Conservation (phyloP, 2,329 filamentous ascomycete species). For the Penicillium sp. region DNA sequence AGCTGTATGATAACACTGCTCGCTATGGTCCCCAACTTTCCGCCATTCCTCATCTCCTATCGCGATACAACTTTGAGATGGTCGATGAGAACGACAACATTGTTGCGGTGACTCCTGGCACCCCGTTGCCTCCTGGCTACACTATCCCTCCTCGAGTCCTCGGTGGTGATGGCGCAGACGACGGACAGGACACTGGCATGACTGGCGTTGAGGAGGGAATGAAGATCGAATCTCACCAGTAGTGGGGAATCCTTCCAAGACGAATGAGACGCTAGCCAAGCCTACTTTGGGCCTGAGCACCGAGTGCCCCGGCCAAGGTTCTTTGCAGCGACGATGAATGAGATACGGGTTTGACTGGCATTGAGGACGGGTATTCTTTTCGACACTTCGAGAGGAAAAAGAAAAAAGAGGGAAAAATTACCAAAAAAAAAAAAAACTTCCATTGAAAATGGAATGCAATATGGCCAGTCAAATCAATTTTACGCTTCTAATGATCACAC, state of each 20-base stretch:
- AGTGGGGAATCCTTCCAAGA: not conserved
- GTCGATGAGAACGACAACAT: conserved; percentile 89
- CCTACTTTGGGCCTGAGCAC: not conserved
- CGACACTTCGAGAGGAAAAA: not conserved
- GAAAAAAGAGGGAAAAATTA: not conserved
- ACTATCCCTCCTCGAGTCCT: conserved; percentile 64
- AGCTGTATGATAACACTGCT: conserved; percentile 95
- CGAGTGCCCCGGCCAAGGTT: not conserved
- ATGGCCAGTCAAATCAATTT: not conserved
- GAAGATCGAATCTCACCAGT: conserved; percentile 26
- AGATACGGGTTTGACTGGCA: not conserved
- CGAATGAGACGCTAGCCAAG: not conserved
- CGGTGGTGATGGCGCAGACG: conserved; percentile 35
- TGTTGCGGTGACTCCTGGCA: conserved; percentile 77
- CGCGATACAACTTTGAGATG: conserved; percentile 95
- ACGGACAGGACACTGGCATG: conserved; percentile 35
- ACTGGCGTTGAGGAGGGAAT: conserved; percentile 28
- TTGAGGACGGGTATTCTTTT: not conserved
- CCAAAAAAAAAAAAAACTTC: not conserved
- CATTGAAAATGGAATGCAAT: not conserved
- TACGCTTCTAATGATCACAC: conserved; percentile 1
- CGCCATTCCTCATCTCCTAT: conserved; percentile 91
- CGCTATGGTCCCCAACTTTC: conserved; percentile 94
- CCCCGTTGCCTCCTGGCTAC: conserved; percentile 56
- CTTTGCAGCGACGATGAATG: not conserved